Conservation (phyloP, 768 basidiomycete species). For the Lanmaoa rubissima region DNA sequence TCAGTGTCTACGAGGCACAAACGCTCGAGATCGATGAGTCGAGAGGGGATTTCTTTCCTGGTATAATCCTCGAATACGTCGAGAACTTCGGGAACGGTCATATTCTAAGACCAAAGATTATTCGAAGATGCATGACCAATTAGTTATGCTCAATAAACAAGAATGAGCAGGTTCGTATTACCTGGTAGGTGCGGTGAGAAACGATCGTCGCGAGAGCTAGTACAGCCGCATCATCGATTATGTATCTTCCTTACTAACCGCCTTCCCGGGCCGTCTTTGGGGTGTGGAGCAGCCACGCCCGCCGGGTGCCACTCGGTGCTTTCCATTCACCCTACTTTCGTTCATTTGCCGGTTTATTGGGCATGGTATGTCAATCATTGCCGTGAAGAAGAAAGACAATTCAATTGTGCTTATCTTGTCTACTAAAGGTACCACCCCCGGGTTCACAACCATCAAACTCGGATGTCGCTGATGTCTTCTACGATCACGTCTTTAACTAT, state of each 20-base stretch:
- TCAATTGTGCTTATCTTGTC: too few species aligned
- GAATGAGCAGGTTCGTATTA: neutral
- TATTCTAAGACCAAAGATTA: neutral
- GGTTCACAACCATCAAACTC: too few species aligned
- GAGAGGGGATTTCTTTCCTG: conserved; percentile 9
- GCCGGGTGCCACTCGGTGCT: neutral
- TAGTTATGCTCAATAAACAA: neutral
- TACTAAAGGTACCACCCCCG: too few species aligned
- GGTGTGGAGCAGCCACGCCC: neutral
- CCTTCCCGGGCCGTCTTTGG: neutral
- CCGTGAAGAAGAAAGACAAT: neutral
- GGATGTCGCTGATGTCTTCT: too few species aligned
- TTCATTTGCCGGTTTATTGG: neutral
- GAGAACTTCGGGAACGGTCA: conserved; percentile 19
- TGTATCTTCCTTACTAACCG: too few species aligned
- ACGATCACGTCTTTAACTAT: too few species aligned
- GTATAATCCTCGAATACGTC: conserved; percentile 12
- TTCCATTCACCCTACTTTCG: too few species aligned
- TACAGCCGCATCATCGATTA: too few species aligned
- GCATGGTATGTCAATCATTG: neutral
- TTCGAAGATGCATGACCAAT: neutral
- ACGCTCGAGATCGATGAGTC: conserved; percentile 17
- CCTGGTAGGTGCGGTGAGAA: neutral
- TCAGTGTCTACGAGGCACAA: conserved; percentile 13
- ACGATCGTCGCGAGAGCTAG: neutral